Base-by-base conservation (phyloP, 2,329 filamentous ascomycete genomes). In the Colletotrichum eleusines region DNA sequence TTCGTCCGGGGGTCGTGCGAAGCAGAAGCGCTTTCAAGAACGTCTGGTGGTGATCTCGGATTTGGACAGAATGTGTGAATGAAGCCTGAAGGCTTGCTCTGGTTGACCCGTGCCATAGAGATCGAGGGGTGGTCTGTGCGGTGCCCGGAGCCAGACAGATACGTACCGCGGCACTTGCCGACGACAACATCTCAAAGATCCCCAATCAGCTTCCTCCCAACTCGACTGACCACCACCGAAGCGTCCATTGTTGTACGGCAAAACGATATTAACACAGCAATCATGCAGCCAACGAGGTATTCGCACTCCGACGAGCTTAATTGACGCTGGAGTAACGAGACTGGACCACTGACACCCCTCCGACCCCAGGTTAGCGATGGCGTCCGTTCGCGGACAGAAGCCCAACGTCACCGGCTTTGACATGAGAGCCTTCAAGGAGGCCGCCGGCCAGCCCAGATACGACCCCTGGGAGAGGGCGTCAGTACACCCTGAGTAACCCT, bases 381-480 rank as follows among this genome's bases (percentile, higher is more conserved):
- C 85, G 44, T 35, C 48, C 48, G 48, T 38, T 55, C 69, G 69
- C 78, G 82, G 83, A 78, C 81, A 82, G 76, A 87, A 88, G 85
- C 87, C 89, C 79, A 94, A 94, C 87, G 89, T 97, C 83, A 98
- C 95, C 77, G 95, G 95, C 84, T 98, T 98, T 88, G 92, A 96
- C 85, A 88, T 94, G 78, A 90, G 89, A 80, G 92, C 93, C 82
- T 91, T 95, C 83, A 92, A 90, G 80, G 89, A 89, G 74, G 87
- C 94, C 55, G 86, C 93, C 76, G 89, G 89, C 74, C 87, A 83
- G 74, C 85, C 86, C 69, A 82, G 84, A 80, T 89, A 91, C 81
- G 90, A 92, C 75, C 90, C 90, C 58, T 92, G 90, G 90, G 89
- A 89, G 80, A 82, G 85, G 84, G 79, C 81, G 90, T 92, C 74